Base-by-base conservation (phyloP, 169 alveolate species). In the Plasmodium gallinaceum region DNA sequence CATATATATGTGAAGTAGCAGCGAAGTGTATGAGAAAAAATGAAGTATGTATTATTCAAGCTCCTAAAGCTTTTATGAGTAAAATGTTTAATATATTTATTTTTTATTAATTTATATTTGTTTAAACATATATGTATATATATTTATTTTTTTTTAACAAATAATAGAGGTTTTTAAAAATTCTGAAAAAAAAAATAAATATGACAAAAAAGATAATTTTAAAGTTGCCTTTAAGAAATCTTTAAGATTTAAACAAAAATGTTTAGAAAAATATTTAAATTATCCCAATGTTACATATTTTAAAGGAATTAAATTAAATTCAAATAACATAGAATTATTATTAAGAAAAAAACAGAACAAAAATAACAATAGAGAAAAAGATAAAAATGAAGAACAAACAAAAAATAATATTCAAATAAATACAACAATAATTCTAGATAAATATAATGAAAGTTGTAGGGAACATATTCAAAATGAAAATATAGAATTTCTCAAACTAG, bases 121-220 rank as follows among this genome's bases (percentile, higher is more conserved):
- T 22, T 18, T 9, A 42, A 48, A 60, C 26, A 57, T 39, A 60
- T 32, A 64, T 22, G n/a, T 16, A 26, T 9, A 0, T 0, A 48
- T 22, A 6, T 9, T 3, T 26, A 0, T 62, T 12, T 48, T 16
- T 46, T 52, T 54, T 57, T 68, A 14, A 6, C 65, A 26, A 20
- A 39, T 69, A 52, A 48, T 71, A 86, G 92, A 70, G 26, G 45
- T 60, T 16, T 86, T 86, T 86, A 70, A 65, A 20, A 71, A 86
- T 54, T 86, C 92, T 6, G 92, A 86, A 32, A 18, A 42, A 24
- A 86, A 70, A 51, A 5, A 9, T 24, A 86, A 71, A 52, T 86
- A 86, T 39, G 87, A 86, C 60, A 86, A 73, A 73, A 86, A 58
- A n/a, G 78, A 86, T 65, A 86, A 70, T 80, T 86, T 86, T 74